Evolutionary conservation across 768 basidiomycete species (phyloP).

Genomic region (Tephrocybe sp.): DNA sequence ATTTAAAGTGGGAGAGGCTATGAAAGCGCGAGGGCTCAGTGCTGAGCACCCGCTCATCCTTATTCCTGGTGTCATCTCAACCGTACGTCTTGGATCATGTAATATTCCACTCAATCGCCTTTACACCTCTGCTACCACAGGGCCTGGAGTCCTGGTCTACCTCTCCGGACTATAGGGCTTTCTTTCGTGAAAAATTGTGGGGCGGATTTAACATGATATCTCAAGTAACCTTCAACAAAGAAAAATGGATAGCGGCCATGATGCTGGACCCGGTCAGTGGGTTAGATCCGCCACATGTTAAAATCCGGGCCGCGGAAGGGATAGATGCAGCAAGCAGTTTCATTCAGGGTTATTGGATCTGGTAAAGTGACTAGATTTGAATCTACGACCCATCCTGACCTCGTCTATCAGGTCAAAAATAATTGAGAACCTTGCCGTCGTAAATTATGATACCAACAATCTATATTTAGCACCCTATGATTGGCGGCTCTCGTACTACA

Average conservation of each 20-base stretch:
- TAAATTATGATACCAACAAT: conserved; percentile 93
- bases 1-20: conserved; percentile 72
- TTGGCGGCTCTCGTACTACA: conserved; percentile 86
- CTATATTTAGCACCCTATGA: conserved; percentile 85
- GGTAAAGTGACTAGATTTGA: conserved; percentile 56
- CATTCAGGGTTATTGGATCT: conserved; percentile 93
- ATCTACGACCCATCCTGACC: too few species aligned
- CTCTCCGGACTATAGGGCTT: conserved; percentile 75
- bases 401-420: conserved; percentile 89
- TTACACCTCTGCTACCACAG: conserved; percentile 29
- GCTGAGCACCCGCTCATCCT: conserved; percentile 81
- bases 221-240: conserved; percentile 79
- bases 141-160: conserved; percentile 96
- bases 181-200: conserved; percentile 91
- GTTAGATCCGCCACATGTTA: conserved; percentile 81
- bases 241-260: conserved; percentile 88
- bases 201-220: conserved; percentile 82
- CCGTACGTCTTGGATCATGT: conserved; percentile 43
- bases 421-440: conserved; percentile 89
- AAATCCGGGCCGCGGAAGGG: conserved; percentile 90
- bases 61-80: conserved; percentile 90
- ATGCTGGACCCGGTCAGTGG: conserved; percentile 91
- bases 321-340: conserved; percentile 87
- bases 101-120: not conserved
- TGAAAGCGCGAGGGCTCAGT: conserved; percentile 60